Base-by-base conservation (phyloP, 257 asterid species). In the Fraxinus cuspidata region DNA sequence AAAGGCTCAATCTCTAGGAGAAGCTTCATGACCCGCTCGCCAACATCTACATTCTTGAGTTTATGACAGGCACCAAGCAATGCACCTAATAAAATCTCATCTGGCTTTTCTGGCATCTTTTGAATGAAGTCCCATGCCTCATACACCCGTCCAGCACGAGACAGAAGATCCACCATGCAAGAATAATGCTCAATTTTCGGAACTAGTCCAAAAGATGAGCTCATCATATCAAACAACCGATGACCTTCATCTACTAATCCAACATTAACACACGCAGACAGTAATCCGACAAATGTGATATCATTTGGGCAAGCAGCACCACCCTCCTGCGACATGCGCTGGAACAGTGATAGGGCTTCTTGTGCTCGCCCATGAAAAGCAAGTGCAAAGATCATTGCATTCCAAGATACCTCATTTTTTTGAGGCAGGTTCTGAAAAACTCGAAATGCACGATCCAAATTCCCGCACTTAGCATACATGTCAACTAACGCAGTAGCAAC, bases 121-220 rank as follows among this genome's bases (percentile, higher is more conserved):
- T 89, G 92, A 74, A 92, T 89, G 70, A 92, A 89, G 78, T 91
- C 94, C 96, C 98, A 91, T 63, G 98, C 99, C 79, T 91, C 96
- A 15, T 88, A 79, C 28, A 94, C 90, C 65, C 71, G 84, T 66
- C 99, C 99, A 69, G 97, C 96, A 77, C 97, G 98, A 19, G 97
- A 88, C 21, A 91, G 83, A 80, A 94, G 96, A 85, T 94, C 98
- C 44, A 91, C 97, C 93, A 94, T 86, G 84, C 99, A 94, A 21
- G 99, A 89, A 76, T 88, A 88, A 82, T 94, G 99, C 86, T 89
- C 99, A 23, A 91, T 88, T 85, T 88, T 91, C 6, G 99, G 99
- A 73, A 87, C 82, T 75, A 94, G 83, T 70, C 88, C 85, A 76
- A 88, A 88, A 21, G 85, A 83, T 32, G 92, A 89, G 44, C 80